Evolutionary conservation across 306 rosid species (phyloP).

Genomic region (Cicer yamashitae): DNA sequence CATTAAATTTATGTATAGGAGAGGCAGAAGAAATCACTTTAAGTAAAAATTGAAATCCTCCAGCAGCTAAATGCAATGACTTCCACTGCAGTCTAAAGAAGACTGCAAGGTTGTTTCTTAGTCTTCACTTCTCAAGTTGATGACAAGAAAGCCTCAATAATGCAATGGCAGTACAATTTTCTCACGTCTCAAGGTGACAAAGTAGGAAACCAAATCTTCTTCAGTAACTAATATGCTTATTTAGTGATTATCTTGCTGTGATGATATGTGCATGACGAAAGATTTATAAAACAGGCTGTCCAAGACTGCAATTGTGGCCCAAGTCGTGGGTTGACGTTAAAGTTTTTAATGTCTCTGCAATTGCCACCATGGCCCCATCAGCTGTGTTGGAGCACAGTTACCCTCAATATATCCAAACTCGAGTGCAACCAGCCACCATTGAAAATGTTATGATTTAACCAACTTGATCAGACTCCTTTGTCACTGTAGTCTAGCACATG

Average conservation of each 20-base stretch:
- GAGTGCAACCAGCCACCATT: neutral
- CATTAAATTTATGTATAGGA: too few relatives aligned
- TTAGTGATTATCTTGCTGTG: neutral
- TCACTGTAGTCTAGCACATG: slow-evolving; percentile 10
- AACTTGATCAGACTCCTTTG: slow-evolving; percentile 7
- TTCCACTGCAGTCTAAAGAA: too few relatives aligned
- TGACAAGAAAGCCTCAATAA: slow-evolving; percentile 2
- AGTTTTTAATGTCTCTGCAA: neutral
- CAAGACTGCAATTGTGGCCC: neutral
- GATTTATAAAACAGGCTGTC: neutral
- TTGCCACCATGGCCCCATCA: neutral
- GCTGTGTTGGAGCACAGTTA: neutral
- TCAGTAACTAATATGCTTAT: neutral
- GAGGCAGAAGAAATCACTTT: too few relatives aligned
- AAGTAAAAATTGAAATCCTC: too few relatives aligned
- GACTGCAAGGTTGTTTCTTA: neutral
- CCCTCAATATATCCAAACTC: neutral
- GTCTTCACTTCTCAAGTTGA: neutral
- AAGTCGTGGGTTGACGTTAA: neutral
- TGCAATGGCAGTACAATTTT: slow-evolving; percentile 21
- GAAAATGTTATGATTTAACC: slow-evolving; percentile 4
- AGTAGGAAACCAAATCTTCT: neutral
- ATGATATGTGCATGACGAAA: neutral
- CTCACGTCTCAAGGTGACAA: slow-evolving; percentile 14
- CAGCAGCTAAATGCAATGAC: too few relatives aligned